phyloP scores from a whole-genome alignment of 352 stramenopile species.

The Globisporangium cylindrosporum region DNA sequence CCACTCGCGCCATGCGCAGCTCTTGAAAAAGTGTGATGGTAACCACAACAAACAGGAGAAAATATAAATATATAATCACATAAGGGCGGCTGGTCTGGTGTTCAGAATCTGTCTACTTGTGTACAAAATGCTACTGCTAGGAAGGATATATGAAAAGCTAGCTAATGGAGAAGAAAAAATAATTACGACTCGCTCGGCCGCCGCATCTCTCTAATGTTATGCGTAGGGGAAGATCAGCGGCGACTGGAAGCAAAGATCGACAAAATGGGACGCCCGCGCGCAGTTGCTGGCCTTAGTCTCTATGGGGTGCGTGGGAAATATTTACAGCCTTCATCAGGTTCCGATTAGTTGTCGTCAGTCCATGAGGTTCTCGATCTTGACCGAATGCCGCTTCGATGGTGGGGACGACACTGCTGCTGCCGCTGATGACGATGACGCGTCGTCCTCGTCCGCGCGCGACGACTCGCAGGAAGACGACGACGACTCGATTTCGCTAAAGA shows the following conservation, averaged over 20 bases:
- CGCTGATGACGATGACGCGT: conserved; percentile 10
- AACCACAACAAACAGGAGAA: not conserved
- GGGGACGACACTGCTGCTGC: conserved; percentile 14
- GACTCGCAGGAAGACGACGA: conserved; percentile 8
- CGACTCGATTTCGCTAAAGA: conserved; percentile 37
- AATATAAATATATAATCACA: conserved; percentile 18
- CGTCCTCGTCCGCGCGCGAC: conserved; percentile 8
- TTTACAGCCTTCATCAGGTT: not conserved
- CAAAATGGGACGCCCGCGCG: conserved; percentile 1
- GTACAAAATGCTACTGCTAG: conserved; percentile 16
- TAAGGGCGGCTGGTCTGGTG: not conserved
- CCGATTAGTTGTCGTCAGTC: conserved; percentile 19
- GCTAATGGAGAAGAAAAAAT: conserved; percentile 8
- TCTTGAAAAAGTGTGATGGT: not conserved
- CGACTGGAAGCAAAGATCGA: not conserved
- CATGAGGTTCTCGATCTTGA: conserved; percentile 40
- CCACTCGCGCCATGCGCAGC: conserved; percentile 29
- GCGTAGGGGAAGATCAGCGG: not conserved
- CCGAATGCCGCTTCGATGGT: conserved; percentile 40
- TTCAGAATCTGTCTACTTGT: conserved; percentile 16
- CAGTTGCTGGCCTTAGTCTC: not conserved
- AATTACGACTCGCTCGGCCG: conserved; percentile 16
- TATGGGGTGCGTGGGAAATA: conserved; percentile 4
- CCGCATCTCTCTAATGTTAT: not conserved
- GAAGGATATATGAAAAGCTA: no score